These are phyloP conservation scores for Cladosporium austrohemisphaericum DNA, from an alignment of 2,329 filamentous ascomycete genomes.

Conservation along the genomic window DNA sequence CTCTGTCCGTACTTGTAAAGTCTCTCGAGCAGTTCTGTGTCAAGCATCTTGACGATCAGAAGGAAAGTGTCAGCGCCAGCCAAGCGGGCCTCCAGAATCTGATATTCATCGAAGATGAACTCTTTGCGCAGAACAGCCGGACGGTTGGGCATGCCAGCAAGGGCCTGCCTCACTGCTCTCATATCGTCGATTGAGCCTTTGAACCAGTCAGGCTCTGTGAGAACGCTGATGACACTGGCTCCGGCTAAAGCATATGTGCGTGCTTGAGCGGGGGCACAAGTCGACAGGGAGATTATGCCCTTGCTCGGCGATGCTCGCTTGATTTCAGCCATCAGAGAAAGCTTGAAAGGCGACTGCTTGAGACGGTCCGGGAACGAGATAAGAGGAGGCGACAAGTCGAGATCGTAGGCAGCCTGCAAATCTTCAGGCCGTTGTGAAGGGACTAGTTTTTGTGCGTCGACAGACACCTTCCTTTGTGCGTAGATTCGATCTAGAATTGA, in stretches of 20 bases:
- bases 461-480: conserved; percentile 68
- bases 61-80: conserved; percentile 93
- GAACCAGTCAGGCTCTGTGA: conserved; percentile 98
- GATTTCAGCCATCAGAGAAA: conserved; percentile 96
- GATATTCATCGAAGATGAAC: conserved; percentile 97
- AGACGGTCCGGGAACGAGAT: conserved; percentile 77
- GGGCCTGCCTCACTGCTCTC: conserved; percentile 76
- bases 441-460: conserved; percentile 76
- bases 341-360: conserved; percentile 74
- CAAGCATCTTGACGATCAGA: conserved; percentile 97
- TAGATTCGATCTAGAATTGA: conserved; percentile 94
- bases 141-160: conserved; percentile 87
- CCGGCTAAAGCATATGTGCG: conserved; percentile 88
- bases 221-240: conserved; percentile 95
- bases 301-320: conserved; percentile 96
- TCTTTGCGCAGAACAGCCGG: conserved; percentile 93
- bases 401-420: conserved; percentile 78
- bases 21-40: conserved; percentile 65
- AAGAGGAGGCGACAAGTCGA: conserved; percentile 79
- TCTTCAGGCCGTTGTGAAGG: conserved; percentile 81
- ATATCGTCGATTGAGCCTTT: conserved; percentile 96
- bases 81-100: conserved; percentile 89
- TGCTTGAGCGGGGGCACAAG: conserved; percentile 85
- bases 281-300: conserved; percentile 82
- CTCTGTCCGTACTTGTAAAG: conserved; percentile 86